Conservation (phyloP, 768 basidiomycete species). For the Termitomyces sp. region DNA sequence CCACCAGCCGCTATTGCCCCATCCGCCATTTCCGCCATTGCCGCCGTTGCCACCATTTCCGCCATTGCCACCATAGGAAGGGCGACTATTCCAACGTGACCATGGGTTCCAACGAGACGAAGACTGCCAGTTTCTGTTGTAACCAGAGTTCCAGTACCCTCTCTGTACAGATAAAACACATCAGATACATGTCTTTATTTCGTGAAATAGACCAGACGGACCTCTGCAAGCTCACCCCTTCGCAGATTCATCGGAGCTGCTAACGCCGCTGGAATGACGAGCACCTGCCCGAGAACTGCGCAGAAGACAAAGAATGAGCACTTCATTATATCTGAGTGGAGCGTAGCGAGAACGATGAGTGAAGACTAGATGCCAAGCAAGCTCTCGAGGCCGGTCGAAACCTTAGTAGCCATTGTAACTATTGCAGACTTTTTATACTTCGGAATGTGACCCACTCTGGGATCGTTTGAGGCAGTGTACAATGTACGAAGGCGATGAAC, state of each 20-base stretch:
- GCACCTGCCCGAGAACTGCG: neutral
- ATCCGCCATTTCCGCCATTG: neutral
- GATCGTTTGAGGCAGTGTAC: neutral
- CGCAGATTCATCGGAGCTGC: neutral
- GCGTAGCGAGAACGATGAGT: too few species aligned
- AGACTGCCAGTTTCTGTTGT: slow-evolving; percentile 1
- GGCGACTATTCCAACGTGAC: neutral
- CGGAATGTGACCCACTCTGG: neutral
- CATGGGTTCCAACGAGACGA: slow-evolving; percentile 6
- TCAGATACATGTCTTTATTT: neutral
- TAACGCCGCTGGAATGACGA: neutral
- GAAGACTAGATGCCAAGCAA: neutral
- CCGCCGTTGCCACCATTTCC: slow-evolving; percentile 1
- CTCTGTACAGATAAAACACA: neutral
- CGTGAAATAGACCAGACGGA: neutral
- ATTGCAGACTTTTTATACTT: slow-evolving; percentile 1
- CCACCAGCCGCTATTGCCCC: neutral
- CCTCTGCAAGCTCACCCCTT: slow-evolving; percentile 2
- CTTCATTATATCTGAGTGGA: neutral
- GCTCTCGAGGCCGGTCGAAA: neutral
- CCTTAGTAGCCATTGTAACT: neutral
- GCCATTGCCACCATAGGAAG: neutral
- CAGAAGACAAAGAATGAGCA: neutral
- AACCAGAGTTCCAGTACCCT: neutral
- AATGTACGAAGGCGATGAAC: neutral